phyloP scores from a whole-genome alignment of 495 filamentous ascomycete species.

The Astrothelium subdiscretum region DNA sequence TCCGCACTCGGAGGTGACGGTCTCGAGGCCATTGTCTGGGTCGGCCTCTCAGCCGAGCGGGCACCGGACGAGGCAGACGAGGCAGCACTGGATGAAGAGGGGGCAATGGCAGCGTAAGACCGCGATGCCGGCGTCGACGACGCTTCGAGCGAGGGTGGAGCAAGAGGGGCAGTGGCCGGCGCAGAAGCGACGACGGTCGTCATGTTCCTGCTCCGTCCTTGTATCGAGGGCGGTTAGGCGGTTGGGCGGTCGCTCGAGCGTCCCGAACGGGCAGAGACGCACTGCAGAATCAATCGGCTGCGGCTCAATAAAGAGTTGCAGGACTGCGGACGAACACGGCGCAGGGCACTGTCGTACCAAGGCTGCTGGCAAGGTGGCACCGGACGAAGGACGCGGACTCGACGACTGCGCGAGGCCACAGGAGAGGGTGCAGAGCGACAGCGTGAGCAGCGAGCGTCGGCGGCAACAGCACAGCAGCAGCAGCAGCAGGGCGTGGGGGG shows the following conservation, averaged over 20 bases:
- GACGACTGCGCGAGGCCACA: not conserved
- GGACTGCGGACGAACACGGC: not conserved
- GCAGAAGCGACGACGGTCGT: slow-evolving; percentile 3
- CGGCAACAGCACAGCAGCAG: not conserved
- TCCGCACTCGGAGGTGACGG: not conserved
- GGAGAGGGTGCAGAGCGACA: not conserved
- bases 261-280: not conserved
- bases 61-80: slow-evolving; percentile 16
- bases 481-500: not conserved
- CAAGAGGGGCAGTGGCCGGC: slow-evolving; percentile 1
- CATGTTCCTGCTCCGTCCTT: not conserved
- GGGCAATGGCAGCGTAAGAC: slow-evolving; percentile 23
- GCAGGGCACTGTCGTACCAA: not conserved
- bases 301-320: not conserved
- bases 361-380: not conserved
- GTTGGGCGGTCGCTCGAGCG: not conserved
- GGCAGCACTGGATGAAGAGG: slow-evolving; percentile 17
- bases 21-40: slow-evolving; percentile 18
- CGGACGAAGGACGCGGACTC: not conserved
- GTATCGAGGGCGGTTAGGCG: too few species aligned
- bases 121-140: slow-evolving; percentile 6
- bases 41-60: not conserved
- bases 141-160: not conserved
- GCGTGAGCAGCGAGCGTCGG: not conserved
- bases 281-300: not conserved